A percentile compares a stretch with the other conserved stretches of the same genome.
Conservation (phyloP, 495 filamentous ascomycete species). For the Jackrogersella minutella region DNA sequence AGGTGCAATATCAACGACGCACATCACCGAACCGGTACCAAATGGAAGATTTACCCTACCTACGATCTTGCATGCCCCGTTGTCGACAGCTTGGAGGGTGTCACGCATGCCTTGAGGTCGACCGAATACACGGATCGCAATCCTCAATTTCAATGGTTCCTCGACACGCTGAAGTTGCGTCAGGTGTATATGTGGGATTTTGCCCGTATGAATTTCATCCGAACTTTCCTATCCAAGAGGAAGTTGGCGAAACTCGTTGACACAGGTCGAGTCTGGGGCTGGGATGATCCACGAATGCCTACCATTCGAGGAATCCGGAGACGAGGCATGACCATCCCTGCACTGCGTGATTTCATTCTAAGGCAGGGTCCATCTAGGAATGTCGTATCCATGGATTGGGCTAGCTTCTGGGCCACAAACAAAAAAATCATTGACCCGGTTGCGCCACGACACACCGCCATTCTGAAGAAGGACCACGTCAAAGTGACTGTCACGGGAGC, state of each 20-base stretch:
- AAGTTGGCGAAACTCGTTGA: slow-evolving; percentile 96
- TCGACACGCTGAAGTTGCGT: slow-evolving; percentile 84
- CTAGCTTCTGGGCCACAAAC: slow-evolving; percentile 90
- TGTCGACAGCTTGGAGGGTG: slow-evolving; percentile 87
- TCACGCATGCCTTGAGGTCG: slow-evolving; percentile 93
- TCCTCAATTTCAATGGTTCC: slow-evolving; percentile 96
- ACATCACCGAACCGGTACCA: slow-evolving; percentile 88
- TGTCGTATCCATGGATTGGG: slow-evolving; percentile 91
- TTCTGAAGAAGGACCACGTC: slow-evolving; percentile 71
- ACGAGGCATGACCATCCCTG: slow-evolving; percentile 90
- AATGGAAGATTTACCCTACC: slow-evolving; percentile 96
- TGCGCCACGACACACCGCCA: slow-evolving; percentile 82
- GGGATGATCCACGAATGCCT: slow-evolving; percentile 95
- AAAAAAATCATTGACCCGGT: slow-evolving; percentile 95
- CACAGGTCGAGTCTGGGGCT: slow-evolving; percentile 83
- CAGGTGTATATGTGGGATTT: slow-evolving; percentile 97
- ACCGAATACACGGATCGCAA: slow-evolving; percentile 98
- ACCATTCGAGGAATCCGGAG: slow-evolving; percentile 88
- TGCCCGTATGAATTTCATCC: slow-evolving; percentile 93
- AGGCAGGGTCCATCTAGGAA: slow-evolving; percentile 91
- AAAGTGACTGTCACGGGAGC: slow-evolving; percentile 70
- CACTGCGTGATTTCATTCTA: slow-evolving; percentile 89
- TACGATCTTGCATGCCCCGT: slow-evolving; percentile 96
- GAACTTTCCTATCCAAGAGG: slow-evolving; percentile 89
- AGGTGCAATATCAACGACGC: slow-evolving; percentile 76